A percentile compares a stretch with the other conserved stretches of the same genome.
Conservation (phyloP, 2,329 filamentous ascomycete genomes). For the Beauveria bassiana region DNA sequence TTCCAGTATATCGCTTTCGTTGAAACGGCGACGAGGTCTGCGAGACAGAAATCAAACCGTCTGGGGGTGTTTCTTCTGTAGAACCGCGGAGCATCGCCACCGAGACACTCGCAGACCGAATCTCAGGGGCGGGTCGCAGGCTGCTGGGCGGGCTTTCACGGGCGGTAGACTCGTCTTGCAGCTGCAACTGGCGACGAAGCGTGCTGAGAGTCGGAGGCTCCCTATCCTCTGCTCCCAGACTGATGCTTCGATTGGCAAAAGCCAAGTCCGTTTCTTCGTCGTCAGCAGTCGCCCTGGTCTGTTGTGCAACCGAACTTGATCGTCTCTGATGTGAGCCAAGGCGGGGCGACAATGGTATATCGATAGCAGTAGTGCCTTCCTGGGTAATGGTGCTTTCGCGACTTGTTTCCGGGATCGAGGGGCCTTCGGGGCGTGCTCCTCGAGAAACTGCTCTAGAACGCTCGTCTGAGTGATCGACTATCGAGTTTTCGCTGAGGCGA, state of each 20-base stretch:
- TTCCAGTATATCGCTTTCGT: conserved; percentile 38
- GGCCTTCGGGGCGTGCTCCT: conserved; percentile 19
- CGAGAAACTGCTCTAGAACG: conserved; percentile 24
- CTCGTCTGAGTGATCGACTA: conserved; percentile 34
- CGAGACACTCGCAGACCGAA: conserved; percentile 30
- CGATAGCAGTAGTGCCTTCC: conserved; percentile 57
- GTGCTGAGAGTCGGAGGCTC: conserved; percentile 59
- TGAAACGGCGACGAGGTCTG: conserved; percentile 38
- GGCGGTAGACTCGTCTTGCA: conserved; percentile 25
- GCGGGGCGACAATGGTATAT: conserved; percentile 65
- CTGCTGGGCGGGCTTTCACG: conserved; percentile 16
- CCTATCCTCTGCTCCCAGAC: conserved; percentile 57
- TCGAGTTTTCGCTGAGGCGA: conserved; percentile 83
- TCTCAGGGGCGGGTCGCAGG: conserved; percentile 36
- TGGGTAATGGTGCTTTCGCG: conserved; percentile 34
- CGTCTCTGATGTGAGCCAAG: conserved; percentile 48
- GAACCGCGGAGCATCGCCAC: conserved; percentile 34
- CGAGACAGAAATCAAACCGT: conserved; percentile 32
- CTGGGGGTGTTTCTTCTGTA: conserved; percentile 39
- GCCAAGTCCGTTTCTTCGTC: conserved; percentile 55
- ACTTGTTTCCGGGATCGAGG: conserved; percentile 23
- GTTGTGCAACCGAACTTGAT: conserved; percentile 63
- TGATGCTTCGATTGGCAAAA: conserved; percentile 59
- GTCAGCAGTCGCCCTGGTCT: conserved; percentile 45
- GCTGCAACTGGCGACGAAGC: conserved; percentile 37